Base-by-base conservation (phyloP, 805 yeast genomes). In the Barnettozyma vustinii region DNA sequence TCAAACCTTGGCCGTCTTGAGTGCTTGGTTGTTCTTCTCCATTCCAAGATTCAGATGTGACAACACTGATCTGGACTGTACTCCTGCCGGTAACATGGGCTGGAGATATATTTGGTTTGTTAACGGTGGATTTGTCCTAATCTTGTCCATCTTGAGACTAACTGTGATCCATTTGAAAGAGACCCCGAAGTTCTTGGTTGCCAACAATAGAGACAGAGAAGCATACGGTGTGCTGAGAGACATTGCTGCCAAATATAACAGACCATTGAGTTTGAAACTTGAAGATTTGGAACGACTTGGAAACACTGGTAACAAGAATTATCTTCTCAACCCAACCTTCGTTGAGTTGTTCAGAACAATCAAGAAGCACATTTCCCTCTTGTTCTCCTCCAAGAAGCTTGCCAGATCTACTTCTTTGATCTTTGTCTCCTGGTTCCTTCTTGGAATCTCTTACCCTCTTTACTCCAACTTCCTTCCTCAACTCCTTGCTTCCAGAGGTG, bases 41-140 rank as follows among this genome's bases (percentile, higher is more conserved):
- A 37, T 50, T 37, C 72, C 79, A n/a, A 66, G 70, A 45, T 66
- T 67, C 53, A 70, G 76, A 8, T 77, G 84, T 58, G 79, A 66
- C 21, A 56, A 69, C 63, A 49, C 57, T 6, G 71, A 60, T n/a
- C 41, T 64, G 37, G 77, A 81, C 60, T 68, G 69, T 26, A 65
- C 71, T 16, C 54, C 52, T 7, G 59, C 62, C 6, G 42, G 35
- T 23, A 79, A 78, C 59, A 70, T 73, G 60, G 83, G 84, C 39
- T 79, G 83, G 83, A 68, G 83, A 57, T 79, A 79, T 57, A 66
- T 70, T 45, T 75, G 77, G 72, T 77, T 69, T 57, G 70, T 72
- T 19, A 73, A 77, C 57, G 76, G 80, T 23, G 81, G 73, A 3
- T 61, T 79, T 46, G 78, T 79, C 9, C 44, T 71, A 36, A 63